Conservation (phyloP, 164 flowering plant genomes). For the Liquidambar formosana region DNA sequence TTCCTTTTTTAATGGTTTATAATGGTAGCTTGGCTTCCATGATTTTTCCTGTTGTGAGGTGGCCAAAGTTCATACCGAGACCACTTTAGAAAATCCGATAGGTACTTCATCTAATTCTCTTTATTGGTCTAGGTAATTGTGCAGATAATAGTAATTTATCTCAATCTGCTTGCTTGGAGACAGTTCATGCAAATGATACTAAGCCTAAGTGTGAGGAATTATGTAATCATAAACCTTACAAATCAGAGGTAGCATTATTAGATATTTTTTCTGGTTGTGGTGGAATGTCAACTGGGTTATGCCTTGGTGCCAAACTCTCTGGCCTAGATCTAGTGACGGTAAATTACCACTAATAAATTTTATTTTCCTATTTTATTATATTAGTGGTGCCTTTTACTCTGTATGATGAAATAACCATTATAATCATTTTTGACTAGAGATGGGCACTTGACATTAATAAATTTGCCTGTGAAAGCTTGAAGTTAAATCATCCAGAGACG, state of each 20-base stretch:
- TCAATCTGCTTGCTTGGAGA: constrained; percentile 27
- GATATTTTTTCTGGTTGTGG: constrained; percentile 72
- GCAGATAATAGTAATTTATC: constrained; percentile 24
- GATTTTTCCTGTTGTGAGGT: constrained; percentile 3
- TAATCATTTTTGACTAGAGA: constrained; percentile 37
- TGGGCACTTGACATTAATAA: constrained; percentile 78
- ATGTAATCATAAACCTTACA: constrained; percentile 19
- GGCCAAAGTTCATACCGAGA: not conserved
- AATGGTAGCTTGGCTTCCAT: not conserved
- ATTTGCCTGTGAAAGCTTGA: constrained; percentile 81
- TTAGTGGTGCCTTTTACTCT: not conserved
- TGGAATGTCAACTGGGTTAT: constrained; percentile 95
- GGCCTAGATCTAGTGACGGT: constrained; percentile 71
- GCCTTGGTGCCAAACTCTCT: constrained; percentile 76
- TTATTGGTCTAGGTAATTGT: constrained; percentile 28
- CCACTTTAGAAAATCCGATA: not conserved
- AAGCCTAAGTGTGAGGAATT: constrained; percentile 16
- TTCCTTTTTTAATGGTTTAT: not conserved
- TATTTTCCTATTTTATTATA: not conserved
- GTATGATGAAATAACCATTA: not conserved
- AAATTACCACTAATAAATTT: constrained; percentile 10
- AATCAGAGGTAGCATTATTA: constrained; percentile 49
- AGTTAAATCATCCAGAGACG: constrained; percentile 78
- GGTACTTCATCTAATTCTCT: constrained; percentile 9
- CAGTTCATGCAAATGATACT: constrained; percentile 12